phyloP scores from a whole-genome alignment of 1,284 basidiomycete species.

The Cutaneotrichosporon sp. region DNA sequence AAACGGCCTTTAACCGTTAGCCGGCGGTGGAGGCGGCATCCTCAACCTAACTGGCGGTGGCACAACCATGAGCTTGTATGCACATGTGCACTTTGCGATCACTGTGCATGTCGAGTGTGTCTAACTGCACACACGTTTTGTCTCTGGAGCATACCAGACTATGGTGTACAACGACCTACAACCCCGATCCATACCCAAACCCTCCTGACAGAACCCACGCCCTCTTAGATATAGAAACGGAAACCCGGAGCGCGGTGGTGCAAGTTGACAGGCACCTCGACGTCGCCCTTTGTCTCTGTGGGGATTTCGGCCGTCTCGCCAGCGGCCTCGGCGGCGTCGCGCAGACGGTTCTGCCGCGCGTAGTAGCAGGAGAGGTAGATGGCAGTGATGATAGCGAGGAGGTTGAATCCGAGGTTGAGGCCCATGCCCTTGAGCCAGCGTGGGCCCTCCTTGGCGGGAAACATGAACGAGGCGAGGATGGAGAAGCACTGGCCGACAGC shows the following conservation, averaged over 20 bases:
- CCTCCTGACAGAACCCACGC: background rate
- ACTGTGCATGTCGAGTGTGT: too few relatives aligned
- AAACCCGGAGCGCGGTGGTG: slow-evolving; percentile 15
- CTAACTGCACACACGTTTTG: too few relatives aligned
- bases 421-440: slow-evolving; percentile 22
- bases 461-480: slow-evolving; percentile 22
- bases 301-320: background rate
- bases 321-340: slow-evolving; percentile 2
- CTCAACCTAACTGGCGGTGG: too few relatives aligned
- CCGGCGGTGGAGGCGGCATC: too few relatives aligned
- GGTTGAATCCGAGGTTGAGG: slow-evolving; percentile 16
- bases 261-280: slow-evolving; percentile 4
- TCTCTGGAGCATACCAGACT: too few relatives aligned
- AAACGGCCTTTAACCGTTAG: too few relatives aligned
- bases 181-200: too few relatives aligned
- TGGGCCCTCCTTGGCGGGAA: slow-evolving; percentile 19
- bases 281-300: background rate
- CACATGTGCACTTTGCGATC: too few relatives aligned
- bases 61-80: too few relatives aligned
- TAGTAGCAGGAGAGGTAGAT: slow-evolving; percentile 12
- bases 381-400: slow-evolving; percentile 6
- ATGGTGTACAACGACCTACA: too few relatives aligned
- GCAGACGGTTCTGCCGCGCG: slow-evolving; percentile 4
- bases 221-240: slow-evolving; percentile 5
- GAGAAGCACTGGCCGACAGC: slow-evolving; percentile 12